phyloP scores from a whole-genome alignment of 257 asterid genomes.

The Solanum pennellii region DNA sequence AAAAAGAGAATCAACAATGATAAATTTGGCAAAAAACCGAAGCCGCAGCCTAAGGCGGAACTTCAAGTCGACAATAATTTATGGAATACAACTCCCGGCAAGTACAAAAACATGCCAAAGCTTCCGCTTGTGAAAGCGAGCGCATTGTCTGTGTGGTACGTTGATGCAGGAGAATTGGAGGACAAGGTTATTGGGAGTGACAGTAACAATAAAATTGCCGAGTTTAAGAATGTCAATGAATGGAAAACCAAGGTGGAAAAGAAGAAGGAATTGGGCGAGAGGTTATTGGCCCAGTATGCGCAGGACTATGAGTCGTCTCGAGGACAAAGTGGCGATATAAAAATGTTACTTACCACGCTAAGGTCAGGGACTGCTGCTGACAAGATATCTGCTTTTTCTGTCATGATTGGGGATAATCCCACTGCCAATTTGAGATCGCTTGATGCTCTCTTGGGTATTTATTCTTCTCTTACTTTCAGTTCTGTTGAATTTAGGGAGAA shows the following conservation, averaged over 20 bases:
- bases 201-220: slow-evolving; percentile 29
- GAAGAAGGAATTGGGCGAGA: slow-evolving; percentile 75
- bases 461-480: background rate
- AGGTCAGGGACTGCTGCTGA: slow-evolving; percentile 96
- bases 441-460: slow-evolving; percentile 73
- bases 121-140: slow-evolving; percentile 66
- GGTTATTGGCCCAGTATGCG: slow-evolving; percentile 64
- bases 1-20: background rate
- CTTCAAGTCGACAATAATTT: background rate
- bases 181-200: slow-evolving; percentile 48
- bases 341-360: slow-evolving; percentile 79
- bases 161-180: slow-evolving; percentile 67
- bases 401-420: slow-evolving; percentile 85
- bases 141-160: slow-evolving; percentile 45
- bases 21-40: slow-evolving; percentile 1
- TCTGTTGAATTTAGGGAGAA: background rate
- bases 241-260: slow-evolving; percentile 72
- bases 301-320: slow-evolving; percentile 63
- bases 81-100: slow-evolving; percentile 2
- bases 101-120: slow-evolving; percentile 51
- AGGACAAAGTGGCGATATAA: slow-evolving; percentile 77
- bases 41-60: slow-evolving; percentile 1
- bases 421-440: slow-evolving; percentile 75
- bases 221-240: slow-evolving; percentile 29
- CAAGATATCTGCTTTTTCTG: slow-evolving; percentile 85